Evolutionary conservation across 129 eudicot genomes (phyloP), one percentile per base, ranked within the genome.

Genomic region (Pittosporum tobira): DNA sequence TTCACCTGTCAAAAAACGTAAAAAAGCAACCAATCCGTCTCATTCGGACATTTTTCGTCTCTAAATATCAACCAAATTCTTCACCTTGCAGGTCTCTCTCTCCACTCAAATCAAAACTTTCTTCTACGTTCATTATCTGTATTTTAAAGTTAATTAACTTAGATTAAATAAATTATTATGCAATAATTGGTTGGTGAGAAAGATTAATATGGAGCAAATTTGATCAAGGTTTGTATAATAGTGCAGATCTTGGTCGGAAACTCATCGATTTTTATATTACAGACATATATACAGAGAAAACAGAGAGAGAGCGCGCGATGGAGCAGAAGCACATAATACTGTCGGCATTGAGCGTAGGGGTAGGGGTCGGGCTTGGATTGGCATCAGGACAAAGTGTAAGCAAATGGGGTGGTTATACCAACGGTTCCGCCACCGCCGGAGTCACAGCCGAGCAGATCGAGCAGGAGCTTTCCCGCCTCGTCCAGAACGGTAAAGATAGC

Each of bases 281-380:
- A 8, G 57, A 51, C 14, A 51, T 5, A 12, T 19, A 21, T 1
- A 50, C 19, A 25, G 43, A n/a, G 46, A 31, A 28, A 18, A 3
- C 15, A 42, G 47, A 34, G 6, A n/a, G 6, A 8, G 47, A 16
- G 48, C 5, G 20, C 22, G 27, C 67, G 59, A 90, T 90, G 97
- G 97, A 90, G 49, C 94, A 85, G 71, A 90, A 80, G 74, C 78
- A 81, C 66, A 55, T 80, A 18, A 45, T 85, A 36, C 23, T 90
- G 72, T 85, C 95, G 48, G 97, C 95, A 75, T 80, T 89, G 78
- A 68, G 95, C 67, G 85, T 90, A 18, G 95, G 97, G 25, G 83
- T 88, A 9, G 96, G 97, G 15, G 51, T 60, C 7, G 65, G 51
- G 24, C 77, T 85, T 6, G 97, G 97, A 6, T 62, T 82, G 75